phyloP scores from a whole-genome alignment of 2,329 filamentous ascomycete species.

The Boeremia exigua region DNA sequence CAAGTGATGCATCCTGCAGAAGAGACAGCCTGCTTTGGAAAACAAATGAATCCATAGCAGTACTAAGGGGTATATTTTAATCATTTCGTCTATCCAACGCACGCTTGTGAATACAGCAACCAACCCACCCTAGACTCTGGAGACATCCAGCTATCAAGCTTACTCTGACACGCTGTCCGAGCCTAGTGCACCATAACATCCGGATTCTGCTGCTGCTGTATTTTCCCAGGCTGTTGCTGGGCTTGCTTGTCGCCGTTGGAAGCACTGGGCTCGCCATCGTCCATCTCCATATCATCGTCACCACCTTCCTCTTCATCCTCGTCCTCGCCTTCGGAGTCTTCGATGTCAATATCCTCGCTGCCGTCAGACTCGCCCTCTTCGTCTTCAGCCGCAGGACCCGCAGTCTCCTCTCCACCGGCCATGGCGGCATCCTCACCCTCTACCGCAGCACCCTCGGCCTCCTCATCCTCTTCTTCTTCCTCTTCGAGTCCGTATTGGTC shows the following conservation, averaged over 20 bases:
- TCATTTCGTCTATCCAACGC: constrained; percentile 12
- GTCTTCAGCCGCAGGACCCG: constrained; percentile 63
- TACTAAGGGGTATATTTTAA: constrained; percentile 4
- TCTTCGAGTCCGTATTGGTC: constrained; percentile 89
- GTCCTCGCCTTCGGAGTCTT: constrained; percentile 75
- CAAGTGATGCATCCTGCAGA: too few species aligned
- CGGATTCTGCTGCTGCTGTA: constrained; percentile 32
- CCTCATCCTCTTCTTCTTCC: constrained; percentile 69
- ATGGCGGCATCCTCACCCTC: constrained; percentile 75
- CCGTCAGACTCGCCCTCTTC: constrained; percentile 71
- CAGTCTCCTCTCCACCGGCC: constrained; percentile 69
- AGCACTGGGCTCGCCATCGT: constrained; percentile 54
- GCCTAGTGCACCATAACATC: constrained; percentile 52
- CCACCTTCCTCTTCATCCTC: constrained; percentile 69
- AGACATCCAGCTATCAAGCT: neutral
- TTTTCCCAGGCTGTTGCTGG: constrained; percentile 33
- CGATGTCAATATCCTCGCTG: constrained; percentile 79
- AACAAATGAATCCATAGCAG: neutral
- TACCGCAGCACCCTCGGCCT: constrained; percentile 59
- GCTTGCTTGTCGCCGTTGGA: constrained; percentile 44
- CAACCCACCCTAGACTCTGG: neutral
- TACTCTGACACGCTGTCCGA: neutral
- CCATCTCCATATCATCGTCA: constrained; percentile 65
- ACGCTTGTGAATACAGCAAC: constrained; percentile 15
- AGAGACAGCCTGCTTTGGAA: neutral